phyloP scores from a whole-genome alignment of 495 filamentous ascomycete species.

The Xylaria palmicola region DNA sequence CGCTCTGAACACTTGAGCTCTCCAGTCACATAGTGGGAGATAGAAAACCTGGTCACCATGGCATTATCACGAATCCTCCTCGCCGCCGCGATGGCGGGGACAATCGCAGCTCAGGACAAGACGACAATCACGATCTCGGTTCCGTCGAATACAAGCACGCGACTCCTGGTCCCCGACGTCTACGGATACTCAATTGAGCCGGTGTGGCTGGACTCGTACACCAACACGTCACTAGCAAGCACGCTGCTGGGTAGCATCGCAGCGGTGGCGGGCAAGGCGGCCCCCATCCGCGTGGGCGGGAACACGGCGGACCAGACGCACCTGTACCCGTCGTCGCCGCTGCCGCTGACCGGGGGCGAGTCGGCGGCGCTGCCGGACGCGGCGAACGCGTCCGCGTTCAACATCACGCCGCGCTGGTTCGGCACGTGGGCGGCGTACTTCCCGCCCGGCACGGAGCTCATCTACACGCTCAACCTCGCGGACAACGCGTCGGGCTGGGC shows the following conservation, averaged over 20 bases:
- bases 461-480: slow-evolving; percentile 31
- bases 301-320: slow-evolving; percentile 34
- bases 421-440: slow-evolving; percentile 29
- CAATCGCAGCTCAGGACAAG: slow-evolving; percentile 15
- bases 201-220: slow-evolving; percentile 30
- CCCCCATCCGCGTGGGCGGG: slow-evolving; percentile 30
- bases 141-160: slow-evolving; percentile 16
- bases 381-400: slow-evolving; percentile 18
- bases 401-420: slow-evolving; percentile 31
- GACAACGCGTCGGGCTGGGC: slow-evolving; percentile 27
- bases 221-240: slow-evolving; percentile 25
- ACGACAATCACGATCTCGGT: slow-evolving; percentile 13
- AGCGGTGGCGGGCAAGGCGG: slow-evolving; percentile 23
- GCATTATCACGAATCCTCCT: neutral
- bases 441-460: slow-evolving; percentile 25
- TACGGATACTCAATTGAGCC: slow-evolving; percentile 34
- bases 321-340: slow-evolving; percentile 16
- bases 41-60: neutral
- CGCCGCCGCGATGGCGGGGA: slow-evolving; percentile 15
- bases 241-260: slow-evolving; percentile 24
- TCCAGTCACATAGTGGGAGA: too few relatives aligned
- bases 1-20: neutral
- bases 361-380: slow-evolving; percentile 22
- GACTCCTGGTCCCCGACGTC: slow-evolving; percentile 22
- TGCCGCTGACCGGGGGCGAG: slow-evolving; percentile 20